A percentile compares a stretch with the other conserved stretches of the same genome.
Conservation (phyloP, 768 basidiomycete species). For the Saitozyma podzolica region DNA sequence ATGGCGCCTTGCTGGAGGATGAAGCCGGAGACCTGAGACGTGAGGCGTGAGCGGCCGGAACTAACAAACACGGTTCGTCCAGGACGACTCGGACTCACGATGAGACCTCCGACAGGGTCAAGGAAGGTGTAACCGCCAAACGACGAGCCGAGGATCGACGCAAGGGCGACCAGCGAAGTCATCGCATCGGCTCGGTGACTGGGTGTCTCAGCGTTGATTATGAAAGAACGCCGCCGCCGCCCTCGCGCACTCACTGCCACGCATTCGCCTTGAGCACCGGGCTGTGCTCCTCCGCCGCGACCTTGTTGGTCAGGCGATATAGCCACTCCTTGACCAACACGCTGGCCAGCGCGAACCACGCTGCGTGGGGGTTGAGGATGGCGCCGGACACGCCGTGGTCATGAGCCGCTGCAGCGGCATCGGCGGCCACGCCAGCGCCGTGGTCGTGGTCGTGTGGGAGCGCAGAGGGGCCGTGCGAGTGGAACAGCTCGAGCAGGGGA, state of each 20-base stretch:
- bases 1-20: slow-evolving; percentile 76
- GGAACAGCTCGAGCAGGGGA: slow-evolving; percentile 51
- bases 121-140: slow-evolving; percentile 71
- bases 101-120: slow-evolving; percentile 87
- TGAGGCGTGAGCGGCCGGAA: too few species aligned
- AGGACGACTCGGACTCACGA: background rate
- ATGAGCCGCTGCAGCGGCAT: too few species aligned
- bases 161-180: slow-evolving; percentile 84
- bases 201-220: background rate
- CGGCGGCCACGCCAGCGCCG: slow-evolving; percentile 38
- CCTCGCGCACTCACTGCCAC: slow-evolving; percentile 59
- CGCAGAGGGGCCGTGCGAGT: slow-evolving; percentile 58
- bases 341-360: slow-evolving; percentile 87
- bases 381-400: slow-evolving; percentile 55
- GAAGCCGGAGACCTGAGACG: slow-evolving; percentile 72
- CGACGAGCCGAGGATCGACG: slow-evolving; percentile 88
- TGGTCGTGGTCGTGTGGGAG: slow-evolving; percentile 51
- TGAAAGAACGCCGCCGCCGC: background rate
- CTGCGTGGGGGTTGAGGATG: slow-evolving; percentile 83
- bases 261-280: slow-evolving; percentile 95
- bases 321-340: slow-evolving; percentile 88
- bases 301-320: slow-evolving; percentile 81
- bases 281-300: slow-evolving; percentile 86
- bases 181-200: slow-evolving; percentile 93
- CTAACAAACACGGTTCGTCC: too few species aligned